Percentiles rank a stretch among this genome's conserved stretches.
Evolutionary conservation across 2,329 filamentous ascomycete genomes (phyloP).

Genomic region (Nemania sp.): DNA sequence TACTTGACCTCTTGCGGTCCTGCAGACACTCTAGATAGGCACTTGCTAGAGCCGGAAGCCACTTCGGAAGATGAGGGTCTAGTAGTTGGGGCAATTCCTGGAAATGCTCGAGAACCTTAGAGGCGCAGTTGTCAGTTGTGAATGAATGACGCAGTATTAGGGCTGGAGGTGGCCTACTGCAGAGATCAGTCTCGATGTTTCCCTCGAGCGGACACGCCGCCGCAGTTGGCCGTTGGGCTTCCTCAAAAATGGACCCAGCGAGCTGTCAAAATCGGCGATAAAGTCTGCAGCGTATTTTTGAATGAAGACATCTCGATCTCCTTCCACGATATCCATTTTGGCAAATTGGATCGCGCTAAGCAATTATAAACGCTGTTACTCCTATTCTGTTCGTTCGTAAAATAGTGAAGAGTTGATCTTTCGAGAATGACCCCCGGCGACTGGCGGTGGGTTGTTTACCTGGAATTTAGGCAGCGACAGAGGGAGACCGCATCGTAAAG

Average conservation of each 20-base stretch:
- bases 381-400: background rate
- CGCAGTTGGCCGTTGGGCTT: conserved; percentile 55
- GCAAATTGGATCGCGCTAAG: background rate
- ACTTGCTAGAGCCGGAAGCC: conserved; percentile 74
- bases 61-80: conserved; percentile 76
- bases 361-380: background rate
- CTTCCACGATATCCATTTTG: conserved; percentile 62
- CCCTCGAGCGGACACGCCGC: conserved; percentile 53
- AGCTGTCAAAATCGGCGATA: conserved; percentile 59
- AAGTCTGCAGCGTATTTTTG: conserved; percentile 63
- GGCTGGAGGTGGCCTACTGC: conserved; percentile 41
- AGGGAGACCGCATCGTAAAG: background rate
- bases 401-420: background rate
- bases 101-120: conserved; percentile 75
- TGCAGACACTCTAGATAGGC: conserved; percentile 73
- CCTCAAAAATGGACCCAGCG: conserved; percentile 55
- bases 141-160: background rate
- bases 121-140: conserved; percentile 33
- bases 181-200: conserved; percentile 52
- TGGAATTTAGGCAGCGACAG: conserved; percentile 18
- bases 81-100: conserved; percentile 94
- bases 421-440: conserved; percentile 7
- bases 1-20: conserved; percentile 47
- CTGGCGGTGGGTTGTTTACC: conserved; percentile 3
- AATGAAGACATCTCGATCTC: conserved; percentile 64